Base-by-base conservation (phyloP, 2,329 filamentous ascomycete genomes). In the Sporothrix inflata region DNA sequence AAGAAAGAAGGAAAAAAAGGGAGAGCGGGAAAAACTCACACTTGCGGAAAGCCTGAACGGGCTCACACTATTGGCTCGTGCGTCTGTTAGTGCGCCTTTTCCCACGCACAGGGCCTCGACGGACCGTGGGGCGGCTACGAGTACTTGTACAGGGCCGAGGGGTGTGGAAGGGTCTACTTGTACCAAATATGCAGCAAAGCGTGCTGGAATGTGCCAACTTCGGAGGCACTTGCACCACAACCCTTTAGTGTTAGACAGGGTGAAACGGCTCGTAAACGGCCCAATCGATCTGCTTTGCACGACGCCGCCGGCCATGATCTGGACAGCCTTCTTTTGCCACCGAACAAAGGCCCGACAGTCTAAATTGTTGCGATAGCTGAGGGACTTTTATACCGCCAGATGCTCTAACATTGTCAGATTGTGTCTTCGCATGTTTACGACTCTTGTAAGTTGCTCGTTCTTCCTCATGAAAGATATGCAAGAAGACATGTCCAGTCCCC, bases 231-330 rank as follows among this genome's bases (percentile, higher is more conserved):
- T n/a, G n/a, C n/a, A n/a, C n/a, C n/a, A n/a, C n/a, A n/a, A n/a
- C n/a, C n/a, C n/a, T n/a, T n/a, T n/a, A n/a, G n/a, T 16, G 40
- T 45, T 11, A 19, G 16, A n/a, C 6, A 65, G 16, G 34, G 21
- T 47, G 70, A 45, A 47, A 24, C 11, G 24, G 30, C 11, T 73
- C 72, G 72, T 73, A 73, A 71, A 72, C 16, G 3, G 40, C 12
- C 72, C 72, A 72, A 73, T 73, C 47, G 57, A 42, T 34, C 16
- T 27, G 24, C 38, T 67, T 45, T 27, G 24, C 51, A 21, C 69
- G 9, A 53, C 19, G 27, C 34, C 42, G 27, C 63, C 45, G 42
- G 24, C 5, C 42, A 21, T 47, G 38, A 65, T 47, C 14, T 19
- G 9, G 63, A 66, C 24, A 47, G 57, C 24, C 42, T 6, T 34